Conservation (phyloP, 805 yeast genomes). For the Myxozyma monticola region DNA sequence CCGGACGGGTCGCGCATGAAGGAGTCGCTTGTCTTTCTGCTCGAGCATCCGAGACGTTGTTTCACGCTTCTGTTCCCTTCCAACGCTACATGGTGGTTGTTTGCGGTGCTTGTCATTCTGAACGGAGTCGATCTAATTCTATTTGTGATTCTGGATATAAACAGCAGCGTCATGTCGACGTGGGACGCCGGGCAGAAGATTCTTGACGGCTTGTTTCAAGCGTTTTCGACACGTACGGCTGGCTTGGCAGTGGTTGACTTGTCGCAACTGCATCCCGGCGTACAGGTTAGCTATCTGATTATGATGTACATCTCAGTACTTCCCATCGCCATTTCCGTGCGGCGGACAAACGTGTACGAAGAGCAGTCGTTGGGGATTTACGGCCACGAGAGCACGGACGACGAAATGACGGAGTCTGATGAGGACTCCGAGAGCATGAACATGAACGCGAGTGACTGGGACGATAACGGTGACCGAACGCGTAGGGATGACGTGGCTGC, state of each 20-base stretch:
- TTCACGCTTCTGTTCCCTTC: constrained; percentile 90
- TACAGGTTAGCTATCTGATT: constrained; percentile 87
- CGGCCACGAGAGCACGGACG: constrained; percentile 32
- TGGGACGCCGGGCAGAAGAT: constrained; percentile 69
- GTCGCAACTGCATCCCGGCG: constrained; percentile 76
- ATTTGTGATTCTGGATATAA: constrained; percentile 75
- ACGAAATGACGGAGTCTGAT: constrained; percentile 29
- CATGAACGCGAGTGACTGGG: background rate
- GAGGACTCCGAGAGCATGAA: constrained; percentile 5
- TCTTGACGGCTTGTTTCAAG: constrained; percentile 83
- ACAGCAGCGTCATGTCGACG: constrained; percentile 50
- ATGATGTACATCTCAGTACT: constrained; percentile 98
- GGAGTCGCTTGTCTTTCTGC: constrained; percentile 79
- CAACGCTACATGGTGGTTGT: constrained; percentile 93
- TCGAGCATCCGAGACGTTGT: constrained; percentile 97
- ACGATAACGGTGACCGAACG: background rate
- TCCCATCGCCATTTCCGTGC: constrained; percentile 92
- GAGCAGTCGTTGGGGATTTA: constrained; percentile 97
- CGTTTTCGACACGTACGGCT: constrained; percentile 90
- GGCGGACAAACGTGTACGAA: constrained; percentile 97
- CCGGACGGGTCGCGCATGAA: constrained; percentile 49
- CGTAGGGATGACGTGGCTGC: background rate
- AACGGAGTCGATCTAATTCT: constrained; percentile 78
- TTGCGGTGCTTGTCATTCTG: constrained; percentile 67
- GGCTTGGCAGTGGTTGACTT: constrained; percentile 79